A percentile compares a stretch with the other conserved stretches of the same genome.
phyloP scores from a whole-genome alignment of 2,329 filamentous ascomycete species.

The Nemania sp. region DNA sequence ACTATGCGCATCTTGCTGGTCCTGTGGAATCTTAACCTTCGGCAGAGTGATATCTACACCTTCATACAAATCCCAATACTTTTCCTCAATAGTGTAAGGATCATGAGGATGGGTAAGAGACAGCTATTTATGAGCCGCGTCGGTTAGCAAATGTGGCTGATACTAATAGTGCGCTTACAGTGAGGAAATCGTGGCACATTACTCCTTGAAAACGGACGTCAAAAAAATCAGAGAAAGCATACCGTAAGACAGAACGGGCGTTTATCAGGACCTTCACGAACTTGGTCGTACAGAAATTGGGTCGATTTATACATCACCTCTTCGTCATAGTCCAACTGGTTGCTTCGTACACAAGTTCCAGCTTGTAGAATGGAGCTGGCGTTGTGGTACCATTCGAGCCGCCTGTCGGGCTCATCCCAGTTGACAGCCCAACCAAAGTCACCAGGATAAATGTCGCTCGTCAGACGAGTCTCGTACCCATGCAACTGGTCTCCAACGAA shows the following conservation, averaged over 20 bases:
- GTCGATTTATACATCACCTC: slow-evolving; percentile 92
- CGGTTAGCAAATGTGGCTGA: slow-evolving; percentile 5
- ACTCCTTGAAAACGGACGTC: not conserved
- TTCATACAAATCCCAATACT: slow-evolving; percentile 93
- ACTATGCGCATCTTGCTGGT: slow-evolving; percentile 84
- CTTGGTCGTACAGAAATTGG: slow-evolving; percentile 89
- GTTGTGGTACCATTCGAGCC: slow-evolving; percentile 96
- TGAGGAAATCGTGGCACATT: not conserved
- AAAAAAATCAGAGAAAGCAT: slow-evolving; percentile 32
- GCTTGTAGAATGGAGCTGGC: slow-evolving; percentile 91
- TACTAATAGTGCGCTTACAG: not conserved
- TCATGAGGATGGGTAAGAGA: slow-evolving; percentile 95
- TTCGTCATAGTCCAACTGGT: slow-evolving; percentile 94
- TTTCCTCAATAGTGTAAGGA: slow-evolving; percentile 89
- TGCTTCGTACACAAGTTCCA: slow-evolving; percentile 84
- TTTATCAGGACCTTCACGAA: slow-evolving; percentile 72
- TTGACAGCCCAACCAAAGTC: slow-evolving; percentile 95
- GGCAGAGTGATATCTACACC: slow-evolving; percentile 85
- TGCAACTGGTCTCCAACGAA: slow-evolving; percentile 95
- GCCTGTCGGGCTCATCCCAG: slow-evolving; percentile 86
- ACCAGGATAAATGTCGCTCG: slow-evolving; percentile 93
- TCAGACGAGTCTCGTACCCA: slow-evolving; percentile 88
- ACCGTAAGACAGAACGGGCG: slow-evolving; percentile 84
- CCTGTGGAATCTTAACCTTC: slow-evolving; percentile 74
- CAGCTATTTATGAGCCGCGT: slow-evolving; percentile 48